phyloP scores from a whole-genome alignment of 2,329 filamentous ascomycete species.

The Myriosclerotinia curreyana region DNA sequence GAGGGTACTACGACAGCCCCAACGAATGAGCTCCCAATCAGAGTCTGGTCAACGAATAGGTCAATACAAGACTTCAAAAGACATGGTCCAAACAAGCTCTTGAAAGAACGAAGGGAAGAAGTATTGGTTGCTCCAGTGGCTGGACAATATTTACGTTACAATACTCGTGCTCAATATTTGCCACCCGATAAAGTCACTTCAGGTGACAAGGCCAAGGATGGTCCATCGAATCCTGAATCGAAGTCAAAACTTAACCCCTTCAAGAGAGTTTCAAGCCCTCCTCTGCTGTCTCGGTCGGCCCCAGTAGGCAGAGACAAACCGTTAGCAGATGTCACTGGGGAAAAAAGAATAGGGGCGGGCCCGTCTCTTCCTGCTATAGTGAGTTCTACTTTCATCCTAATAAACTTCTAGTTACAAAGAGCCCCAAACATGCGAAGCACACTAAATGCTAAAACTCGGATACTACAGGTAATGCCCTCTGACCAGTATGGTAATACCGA shows the following conservation, averaged over 20 bases:
- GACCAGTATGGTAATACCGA: not conserved
- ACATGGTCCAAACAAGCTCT: constrained; percentile 9
- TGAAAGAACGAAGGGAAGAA: constrained; percentile 21
- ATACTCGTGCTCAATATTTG: constrained; percentile 17
- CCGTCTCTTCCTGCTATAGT: not conserved
- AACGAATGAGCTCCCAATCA: not conserved
- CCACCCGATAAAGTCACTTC: not conserved
- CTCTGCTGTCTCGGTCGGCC: not conserved
- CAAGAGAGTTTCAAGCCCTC: not conserved
- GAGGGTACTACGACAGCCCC: not conserved
- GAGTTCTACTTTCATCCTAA: not conserved
- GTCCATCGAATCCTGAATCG: not conserved
- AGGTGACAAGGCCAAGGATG: not conserved
- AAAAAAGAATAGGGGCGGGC: not conserved
- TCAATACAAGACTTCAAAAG: constrained; percentile 14
- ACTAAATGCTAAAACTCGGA: not conserved
- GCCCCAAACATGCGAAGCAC: not conserved
- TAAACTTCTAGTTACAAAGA: too few species aligned
- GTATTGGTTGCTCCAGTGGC: not conserved
- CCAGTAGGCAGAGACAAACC: not conserved
- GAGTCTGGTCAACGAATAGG: constrained; percentile 19
- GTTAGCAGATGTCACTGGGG: too few species aligned
- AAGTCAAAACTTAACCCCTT: not conserved
- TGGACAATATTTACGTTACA: constrained; percentile 6
- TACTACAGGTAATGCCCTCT: not conserved